Percentiles rank a stretch among this genome's conserved stretches.
Evolutionary conservation across 2,329 filamentous ascomycete genomes (phyloP).

Genomic region (Penicillium digitatum): DNA sequence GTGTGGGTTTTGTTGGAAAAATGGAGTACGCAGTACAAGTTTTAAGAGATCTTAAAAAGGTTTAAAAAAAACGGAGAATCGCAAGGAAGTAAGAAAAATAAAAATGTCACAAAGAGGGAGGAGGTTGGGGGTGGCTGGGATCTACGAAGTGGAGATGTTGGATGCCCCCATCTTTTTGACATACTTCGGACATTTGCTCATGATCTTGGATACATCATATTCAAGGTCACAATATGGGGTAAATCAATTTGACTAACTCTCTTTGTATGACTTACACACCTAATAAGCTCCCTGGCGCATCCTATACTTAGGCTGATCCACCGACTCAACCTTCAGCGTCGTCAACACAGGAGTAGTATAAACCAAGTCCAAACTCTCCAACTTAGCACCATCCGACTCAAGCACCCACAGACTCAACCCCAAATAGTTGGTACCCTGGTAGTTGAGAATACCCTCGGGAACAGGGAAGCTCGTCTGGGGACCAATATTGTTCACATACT

Average conservation of each 20-base stretch:
- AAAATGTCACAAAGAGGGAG: neutral
- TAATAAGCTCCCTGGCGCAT: conserved; percentile 52
- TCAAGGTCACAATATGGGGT: neutral
- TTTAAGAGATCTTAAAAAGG: neutral
- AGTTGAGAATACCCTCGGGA: conserved; percentile 68
- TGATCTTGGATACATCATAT: neutral
- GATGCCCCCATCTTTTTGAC: neutral
- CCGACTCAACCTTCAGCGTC: conserved; percentile 47
- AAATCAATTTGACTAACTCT: neutral
- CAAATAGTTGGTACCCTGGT: conserved; percentile 65
- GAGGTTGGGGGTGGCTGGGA: conserved; percentile 10
- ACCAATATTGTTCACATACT: conserved; percentile 66
- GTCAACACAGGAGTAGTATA: conserved; percentile 51
- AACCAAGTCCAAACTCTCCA: conserved; percentile 53
- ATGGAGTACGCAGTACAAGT: neutral
- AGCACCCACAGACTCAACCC: conserved; percentile 66
- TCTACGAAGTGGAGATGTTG: conserved; percentile 3
- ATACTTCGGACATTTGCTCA: neutral
- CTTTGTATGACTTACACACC: neutral
- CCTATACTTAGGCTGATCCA: conserved; percentile 47
- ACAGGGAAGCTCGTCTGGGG: conserved; percentile 70
- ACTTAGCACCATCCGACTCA: conserved; percentile 53
- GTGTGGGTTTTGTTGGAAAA: neutral
- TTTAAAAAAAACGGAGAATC: neutral
- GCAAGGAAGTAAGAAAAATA: neutral